Base-by-base conservation (phyloP, 306 rosid genomes). In the Urtica urens region DNA sequence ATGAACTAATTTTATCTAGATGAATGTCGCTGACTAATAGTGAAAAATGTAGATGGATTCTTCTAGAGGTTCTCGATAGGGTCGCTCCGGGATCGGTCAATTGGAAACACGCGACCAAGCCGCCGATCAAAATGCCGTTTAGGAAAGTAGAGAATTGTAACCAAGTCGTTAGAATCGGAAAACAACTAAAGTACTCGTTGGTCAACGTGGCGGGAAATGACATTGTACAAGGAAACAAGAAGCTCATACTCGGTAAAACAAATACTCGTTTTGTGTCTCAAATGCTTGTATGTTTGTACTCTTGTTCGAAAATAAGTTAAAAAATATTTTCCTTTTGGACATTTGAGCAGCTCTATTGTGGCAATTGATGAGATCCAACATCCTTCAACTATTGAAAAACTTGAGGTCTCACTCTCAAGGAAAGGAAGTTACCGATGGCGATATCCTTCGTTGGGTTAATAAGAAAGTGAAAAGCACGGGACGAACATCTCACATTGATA, bases 211-310 rank as follows among this genome's bases (percentile, higher is more conserved):
- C 81, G 21, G 99, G 99, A 59, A 79, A 71, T 60, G 99, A 92
- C 68, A 73, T 92, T 25, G 99, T 92, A 47, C 99, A 92, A 75
- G 99, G 94, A 79, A 92, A 92, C 65, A 92, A 92, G 78, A 92
- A 92, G 72, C 99, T 92, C 49, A 75, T 92, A 62, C 87, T 82
- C 21, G 94, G 99, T 92, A 84, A n/a, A n/a, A n/a, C n/a, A n/a
- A n/a, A n/a, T n/a, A n/a, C n/a, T n/a, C n/a, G n/a, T n/a, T n/a
- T n/a, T n/a, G n/a, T n/a, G n/a, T n/a, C n/a, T n/a, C n/a, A n/a
- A n/a, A n/a, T n/a, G 33, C 33, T 28, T 28, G 4, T 28, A 28
- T 28, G 31, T n/a, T 26, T 5, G 29, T 12, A 3, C 27, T 7
- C 7, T 7, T 39, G 18, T 25, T 13, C 10, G 37, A 10, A 25